Conservation (phyloP, 305 asterid species). For the Petunia hybrid region DNA sequence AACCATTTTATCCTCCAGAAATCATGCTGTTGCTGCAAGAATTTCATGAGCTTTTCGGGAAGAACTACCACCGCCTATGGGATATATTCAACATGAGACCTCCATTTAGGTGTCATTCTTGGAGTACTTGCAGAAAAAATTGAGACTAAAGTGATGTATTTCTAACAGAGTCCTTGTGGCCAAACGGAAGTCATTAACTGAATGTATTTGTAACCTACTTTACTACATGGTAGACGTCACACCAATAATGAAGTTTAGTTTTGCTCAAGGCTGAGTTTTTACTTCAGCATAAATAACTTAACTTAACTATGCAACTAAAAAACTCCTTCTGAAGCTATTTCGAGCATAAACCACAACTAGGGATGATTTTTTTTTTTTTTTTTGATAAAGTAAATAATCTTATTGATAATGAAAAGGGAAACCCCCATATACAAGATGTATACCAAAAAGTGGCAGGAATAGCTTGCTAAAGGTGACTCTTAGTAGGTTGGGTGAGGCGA, state of each 20-base stretch:
- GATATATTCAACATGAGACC: not conserved
- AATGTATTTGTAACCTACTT: slow-evolving; percentile 19
- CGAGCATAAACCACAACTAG: not conserved
- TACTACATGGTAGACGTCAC: not conserved
- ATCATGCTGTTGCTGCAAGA: not conserved
- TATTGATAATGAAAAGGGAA: too few species aligned
- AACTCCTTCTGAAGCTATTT: not conserved
- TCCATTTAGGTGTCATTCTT: not conserved
- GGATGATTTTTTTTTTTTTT: not conserved
- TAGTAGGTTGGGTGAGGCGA: not conserved
- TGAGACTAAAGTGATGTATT: not conserved
- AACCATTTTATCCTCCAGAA: not conserved
- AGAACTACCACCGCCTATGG: not conserved
- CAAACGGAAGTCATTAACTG: not conserved
- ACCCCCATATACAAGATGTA: too few species aligned
- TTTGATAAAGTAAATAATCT: too few species aligned
- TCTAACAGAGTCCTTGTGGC: not conserved
- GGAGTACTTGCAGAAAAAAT: not conserved
- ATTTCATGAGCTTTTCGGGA: not conserved
- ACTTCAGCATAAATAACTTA: not conserved
- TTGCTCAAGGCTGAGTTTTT: slow-evolving; percentile 5
- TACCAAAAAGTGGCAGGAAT: not conserved
- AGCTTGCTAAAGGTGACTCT: not conserved
- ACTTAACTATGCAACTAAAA: not conserved
- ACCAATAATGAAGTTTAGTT: not conserved